phyloP scores from a whole-genome alignment of 108 stramenopile genomes.

The Pseudonitzschia pungens region DNA sequence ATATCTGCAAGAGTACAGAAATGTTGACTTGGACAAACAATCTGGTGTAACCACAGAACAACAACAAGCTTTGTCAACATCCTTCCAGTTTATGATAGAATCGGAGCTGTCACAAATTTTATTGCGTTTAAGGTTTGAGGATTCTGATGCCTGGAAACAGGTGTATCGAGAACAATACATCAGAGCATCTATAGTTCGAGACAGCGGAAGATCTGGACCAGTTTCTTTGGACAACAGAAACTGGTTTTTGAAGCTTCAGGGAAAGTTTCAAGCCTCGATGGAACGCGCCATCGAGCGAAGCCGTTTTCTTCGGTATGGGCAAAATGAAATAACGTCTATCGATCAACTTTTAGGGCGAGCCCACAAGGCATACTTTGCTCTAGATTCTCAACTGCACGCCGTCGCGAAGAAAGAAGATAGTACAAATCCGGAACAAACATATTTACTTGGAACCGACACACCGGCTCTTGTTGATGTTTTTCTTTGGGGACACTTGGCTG shows the following conservation, averaged over 20 bases:
- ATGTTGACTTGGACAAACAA: slow-evolving; percentile 31
- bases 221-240: neutral
- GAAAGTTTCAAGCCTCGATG: slow-evolving; percentile 57
- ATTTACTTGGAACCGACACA: slow-evolving; percentile 47
- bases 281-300: slow-evolving; percentile 46
- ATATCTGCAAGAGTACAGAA: slow-evolving; percentile 43
- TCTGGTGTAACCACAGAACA: slow-evolving; percentile 20
- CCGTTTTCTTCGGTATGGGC: slow-evolving; percentile 20
- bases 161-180: slow-evolving; percentile 59
- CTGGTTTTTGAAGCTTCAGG: slow-evolving; percentile 27
- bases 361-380: slow-evolving; percentile 41
- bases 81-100: slow-evolving; percentile 44
- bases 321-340: slow-evolving; percentile 32
- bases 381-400: slow-evolving; percentile 45
- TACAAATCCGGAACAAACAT: neutral
- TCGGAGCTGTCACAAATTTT: slow-evolving; percentile 48
- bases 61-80: slow-evolving; percentile 24
- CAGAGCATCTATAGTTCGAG: slow-evolving; percentile 28
- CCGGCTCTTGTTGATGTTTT: slow-evolving; percentile 58
- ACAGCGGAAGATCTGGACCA: neutral
- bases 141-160: slow-evolving; percentile 66
- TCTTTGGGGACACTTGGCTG: slow-evolving; percentile 70
- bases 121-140: slow-evolving; percentile 56
- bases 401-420: slow-evolving; percentile 8
- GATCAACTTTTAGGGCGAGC: slow-evolving; percentile 48